Conservation (phyloP, 306 rosid genomes). For the Lathyrus sativus region DNA sequence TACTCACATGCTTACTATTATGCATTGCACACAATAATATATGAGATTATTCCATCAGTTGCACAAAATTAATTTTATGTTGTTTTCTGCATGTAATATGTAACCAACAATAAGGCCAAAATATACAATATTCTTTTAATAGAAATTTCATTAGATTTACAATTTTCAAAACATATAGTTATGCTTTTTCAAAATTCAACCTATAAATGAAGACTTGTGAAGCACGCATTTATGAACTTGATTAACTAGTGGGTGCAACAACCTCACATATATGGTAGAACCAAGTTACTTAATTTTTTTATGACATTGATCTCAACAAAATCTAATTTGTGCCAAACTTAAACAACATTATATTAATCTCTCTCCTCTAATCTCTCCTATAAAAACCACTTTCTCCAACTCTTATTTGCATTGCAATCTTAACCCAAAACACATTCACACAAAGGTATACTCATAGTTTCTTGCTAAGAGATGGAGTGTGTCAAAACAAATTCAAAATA, state of each 20-base stretch:
- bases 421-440: not conserved
- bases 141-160: not conserved
- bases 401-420: constrained; percentile 36
- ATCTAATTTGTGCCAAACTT: constrained; percentile 70
- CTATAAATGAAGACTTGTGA: constrained; percentile 47
- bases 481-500: constrained; percentile 32
- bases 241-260: constrained; percentile 87
- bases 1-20: too few species aligned
- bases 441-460: not conserved
- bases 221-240: constrained; percentile 52
- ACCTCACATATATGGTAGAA: constrained; percentile 68
- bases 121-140: not conserved
- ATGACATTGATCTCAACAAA: constrained; percentile 48
- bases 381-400: constrained; percentile 44
- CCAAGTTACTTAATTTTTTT: constrained; percentile 50
- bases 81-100: constrained; percentile 30
- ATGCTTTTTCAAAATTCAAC: constrained; percentile 35
- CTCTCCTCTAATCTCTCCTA: constrained; percentile 41
- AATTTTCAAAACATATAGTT: constrained; percentile 4
- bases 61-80: constrained; percentile 20
- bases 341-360: constrained; percentile 40
- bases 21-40: too few species aligned
- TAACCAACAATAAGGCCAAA: not conserved
- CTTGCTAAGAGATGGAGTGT: constrained; percentile 41
- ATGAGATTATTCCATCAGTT: not conserved